These are phyloP conservation scores for Amaranthus cruentus DNA, from an alignment of 148 eudicot genomes.

Conservation along the genomic window DNA sequence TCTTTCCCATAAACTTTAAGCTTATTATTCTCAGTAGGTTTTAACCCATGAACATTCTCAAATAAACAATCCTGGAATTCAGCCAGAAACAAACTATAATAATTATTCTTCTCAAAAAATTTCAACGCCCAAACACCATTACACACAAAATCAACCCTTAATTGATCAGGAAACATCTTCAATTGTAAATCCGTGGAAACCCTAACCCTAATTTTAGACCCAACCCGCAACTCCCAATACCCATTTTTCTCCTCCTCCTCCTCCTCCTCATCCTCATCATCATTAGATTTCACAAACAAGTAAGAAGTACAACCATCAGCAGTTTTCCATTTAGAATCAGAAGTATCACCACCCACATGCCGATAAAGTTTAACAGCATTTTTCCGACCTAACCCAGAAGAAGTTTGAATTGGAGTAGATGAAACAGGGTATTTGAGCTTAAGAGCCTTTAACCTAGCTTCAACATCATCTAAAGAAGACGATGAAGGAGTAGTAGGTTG, in stretches of 20 bases:
- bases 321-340: slow-evolving; percentile 73
- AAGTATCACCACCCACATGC: slow-evolving; percentile 72
- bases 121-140: slow-evolving; percentile 85
- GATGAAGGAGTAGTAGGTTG: slow-evolving; percentile 21
- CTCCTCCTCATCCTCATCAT: slow-evolving; percentile 23
- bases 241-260: slow-evolving; percentile 16
- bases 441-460: slow-evolving; percentile 47
- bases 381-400: slow-evolving; percentile 5
- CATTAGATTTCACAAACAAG: slow-evolving; percentile 31
- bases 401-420: slow-evolving; percentile 3
- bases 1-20: slow-evolving; percentile 82
- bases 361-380: slow-evolving; percentile 68
- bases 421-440: slow-evolving; percentile 44
- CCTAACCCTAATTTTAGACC: slow-evolving; percentile 52
- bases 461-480: slow-evolving; percentile 47
- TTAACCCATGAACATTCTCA: slow-evolving; percentile 71
- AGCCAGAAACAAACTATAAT: slow-evolving; percentile 47
- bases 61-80: slow-evolving; percentile 68
- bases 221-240: slow-evolving; percentile 60
- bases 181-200: slow-evolving; percentile 76
- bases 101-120: slow-evolving; percentile 42
- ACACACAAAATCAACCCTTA: slow-evolving; percentile 71
- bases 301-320: slow-evolving; percentile 51
- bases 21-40: slow-evolving; percentile 63
- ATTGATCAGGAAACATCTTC: slow-evolving; percentile 79